Evolutionary conservation across 2,329 filamentous ascomycete species (phyloP).

Genomic region (Alternaria atra): DNA sequence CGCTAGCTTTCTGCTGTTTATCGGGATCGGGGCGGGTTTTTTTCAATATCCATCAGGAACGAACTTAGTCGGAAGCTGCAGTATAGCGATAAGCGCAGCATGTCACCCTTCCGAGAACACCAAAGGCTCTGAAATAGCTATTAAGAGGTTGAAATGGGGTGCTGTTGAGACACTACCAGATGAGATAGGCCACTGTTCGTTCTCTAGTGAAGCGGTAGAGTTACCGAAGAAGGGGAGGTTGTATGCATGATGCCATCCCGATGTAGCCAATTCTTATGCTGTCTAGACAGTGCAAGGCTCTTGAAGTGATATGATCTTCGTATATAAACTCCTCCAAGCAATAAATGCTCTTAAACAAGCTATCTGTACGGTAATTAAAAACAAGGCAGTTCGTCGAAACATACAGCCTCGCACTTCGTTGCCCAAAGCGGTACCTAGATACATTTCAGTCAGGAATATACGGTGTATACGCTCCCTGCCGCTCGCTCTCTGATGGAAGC

Average conservation of each 20-base stretch:
- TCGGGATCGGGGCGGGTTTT: background rate
- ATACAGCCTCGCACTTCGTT: no score
- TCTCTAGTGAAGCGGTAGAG: background rate
- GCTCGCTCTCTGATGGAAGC: background rate
- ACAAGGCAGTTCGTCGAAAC: no score
- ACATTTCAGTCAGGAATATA: no score
- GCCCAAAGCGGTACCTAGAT: no score
- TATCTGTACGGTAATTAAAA: no score
- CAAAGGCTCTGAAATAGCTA: fast-evolving
- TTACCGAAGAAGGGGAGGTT: background rate
- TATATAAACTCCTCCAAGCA: no score
- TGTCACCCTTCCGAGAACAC: background rate
- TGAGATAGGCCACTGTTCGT: background rate
- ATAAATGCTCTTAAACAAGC: no score
- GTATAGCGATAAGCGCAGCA: background rate
- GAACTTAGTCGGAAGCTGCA: background rate
- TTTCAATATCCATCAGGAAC: background rate
- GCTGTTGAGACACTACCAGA: background rate
- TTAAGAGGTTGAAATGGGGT: background rate
- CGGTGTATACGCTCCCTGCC: no score
- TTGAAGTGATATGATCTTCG: no score
- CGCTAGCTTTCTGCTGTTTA: background rate
- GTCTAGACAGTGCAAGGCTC: no score
- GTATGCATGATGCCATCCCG: background rate
- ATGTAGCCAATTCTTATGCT: no score